Evolutionary conservation across 2,329 filamentous ascomycete genomes (phyloP).

Genomic region (Alternaria sp.): DNA sequence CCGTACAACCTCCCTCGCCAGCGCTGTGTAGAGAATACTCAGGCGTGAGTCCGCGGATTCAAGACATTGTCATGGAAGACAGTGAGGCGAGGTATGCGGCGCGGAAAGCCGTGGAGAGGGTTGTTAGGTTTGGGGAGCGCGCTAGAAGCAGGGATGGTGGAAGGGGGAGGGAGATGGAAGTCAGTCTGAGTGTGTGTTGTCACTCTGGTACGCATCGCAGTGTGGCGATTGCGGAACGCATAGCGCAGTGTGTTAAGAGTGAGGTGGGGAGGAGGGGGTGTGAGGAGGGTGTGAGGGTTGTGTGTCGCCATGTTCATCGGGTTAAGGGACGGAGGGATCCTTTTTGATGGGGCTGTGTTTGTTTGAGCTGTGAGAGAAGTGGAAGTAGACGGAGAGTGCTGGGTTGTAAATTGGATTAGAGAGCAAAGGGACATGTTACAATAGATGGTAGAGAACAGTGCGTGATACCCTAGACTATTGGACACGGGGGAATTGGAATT

Average conservation of each 20-base stretch:
- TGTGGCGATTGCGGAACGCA: slow-evolving; percentile 37
- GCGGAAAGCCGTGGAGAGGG: slow-evolving; percentile 9
- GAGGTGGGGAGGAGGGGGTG: slow-evolving; percentile 17
- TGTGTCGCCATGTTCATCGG: slow-evolving; percentile 39
- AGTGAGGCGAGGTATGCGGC: slow-evolving; percentile 20
- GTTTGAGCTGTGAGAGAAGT: neutral
- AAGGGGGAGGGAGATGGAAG: slow-evolving; percentile 1
- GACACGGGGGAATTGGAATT: slow-evolving; percentile 11
- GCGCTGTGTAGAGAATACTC: slow-evolving; percentile 28
- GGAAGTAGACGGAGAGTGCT: neutral
- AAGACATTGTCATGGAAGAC: slow-evolving; percentile 30
- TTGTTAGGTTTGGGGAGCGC: slow-evolving; percentile 11
- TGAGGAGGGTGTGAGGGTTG: slow-evolving; percentile 25
- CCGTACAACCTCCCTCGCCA: slow-evolving; percentile 16
- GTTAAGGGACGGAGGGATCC: slow-evolving; percentile 26
- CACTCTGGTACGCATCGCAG: slow-evolving; percentile 40
- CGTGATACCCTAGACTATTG: slow-evolving; percentile 4
- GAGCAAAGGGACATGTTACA: too few relatives aligned
- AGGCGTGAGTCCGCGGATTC: slow-evolving; percentile 27
- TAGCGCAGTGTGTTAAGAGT: slow-evolving; percentile 26
- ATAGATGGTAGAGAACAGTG: neutral
- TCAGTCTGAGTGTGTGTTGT: slow-evolving; percentile 32
- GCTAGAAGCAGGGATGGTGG: neutral
- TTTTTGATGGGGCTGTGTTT: slow-evolving; percentile 14
- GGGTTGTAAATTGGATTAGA: neutral